A percentile compares a stretch with the other conserved stretches of the same genome.
These are phyloP conservation scores for Margaritispora aquatica DNA, from an alignment of 495 filamentous ascomycete genomes.

Conservation along the genomic window DNA sequence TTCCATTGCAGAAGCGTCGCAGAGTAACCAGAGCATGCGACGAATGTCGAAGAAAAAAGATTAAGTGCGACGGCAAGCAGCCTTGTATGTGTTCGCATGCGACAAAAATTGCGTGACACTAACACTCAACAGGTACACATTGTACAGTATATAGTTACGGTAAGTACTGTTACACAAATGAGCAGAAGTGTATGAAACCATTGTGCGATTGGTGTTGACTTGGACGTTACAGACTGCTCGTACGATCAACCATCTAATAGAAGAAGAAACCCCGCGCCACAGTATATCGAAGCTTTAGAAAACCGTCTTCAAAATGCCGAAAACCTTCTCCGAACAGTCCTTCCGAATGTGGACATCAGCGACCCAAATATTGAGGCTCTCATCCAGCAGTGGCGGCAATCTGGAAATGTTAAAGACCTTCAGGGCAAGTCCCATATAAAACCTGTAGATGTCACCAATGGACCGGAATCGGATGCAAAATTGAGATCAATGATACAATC, in stretches of 20 bases:
- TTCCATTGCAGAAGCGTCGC: conserved; percentile 77
- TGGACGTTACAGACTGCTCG: conserved; percentile 67
- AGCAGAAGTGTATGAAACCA: background rate
- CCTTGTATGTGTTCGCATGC: conserved; percentile 49
- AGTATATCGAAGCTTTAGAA: conserved; percentile 92
- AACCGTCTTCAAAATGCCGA: conserved; percentile 78
- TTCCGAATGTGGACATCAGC: conserved; percentile 79
- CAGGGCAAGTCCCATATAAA: background rate
- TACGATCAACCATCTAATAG: conserved; percentile 98
- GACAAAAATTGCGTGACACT: background rate
- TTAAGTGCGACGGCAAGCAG: conserved; percentile 90
- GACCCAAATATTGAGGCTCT: conserved; percentile 73
- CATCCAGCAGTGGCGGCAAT: conserved; percentile 45
- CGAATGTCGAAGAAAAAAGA: conserved; percentile 95
- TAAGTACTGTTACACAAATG: conserved; percentile 38
- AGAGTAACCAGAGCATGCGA: conserved; percentile 91
- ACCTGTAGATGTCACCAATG: conserved; percentile 1
- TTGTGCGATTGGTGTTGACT: background rate
- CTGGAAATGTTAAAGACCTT: background rate
- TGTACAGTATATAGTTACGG: conserved; percentile 98
- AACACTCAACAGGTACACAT: conserved; percentile 49
- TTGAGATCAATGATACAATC: conserved; percentile 93
- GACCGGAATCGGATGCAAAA: conserved; percentile 57
- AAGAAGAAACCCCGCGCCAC: conserved; percentile 87
- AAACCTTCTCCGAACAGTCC: conserved; percentile 66